phyloP scores from a whole-genome alignment of 495 filamentous ascomycete genomes.

The Evernia prunastri region DNA sequence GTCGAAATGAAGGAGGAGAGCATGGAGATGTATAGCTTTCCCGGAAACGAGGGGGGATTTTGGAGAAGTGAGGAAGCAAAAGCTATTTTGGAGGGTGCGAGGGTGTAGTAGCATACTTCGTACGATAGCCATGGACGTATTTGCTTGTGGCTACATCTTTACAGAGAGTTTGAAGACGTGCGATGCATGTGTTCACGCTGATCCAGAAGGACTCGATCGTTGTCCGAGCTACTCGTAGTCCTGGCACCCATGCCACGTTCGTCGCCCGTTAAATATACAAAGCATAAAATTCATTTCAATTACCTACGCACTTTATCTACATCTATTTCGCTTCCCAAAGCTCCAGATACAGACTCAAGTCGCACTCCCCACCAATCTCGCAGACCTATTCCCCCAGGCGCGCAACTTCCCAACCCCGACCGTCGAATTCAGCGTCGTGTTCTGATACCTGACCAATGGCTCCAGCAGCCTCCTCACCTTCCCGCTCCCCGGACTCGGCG shows the following conservation, averaged over 20 bases:
- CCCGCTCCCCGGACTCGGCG: constrained; percentile 15
- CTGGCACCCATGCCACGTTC: background rate
- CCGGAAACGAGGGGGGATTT: background rate
- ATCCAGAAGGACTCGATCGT: too few species aligned
- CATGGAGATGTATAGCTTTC: background rate
- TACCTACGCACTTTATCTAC: background rate
- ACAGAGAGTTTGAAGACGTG: background rate
- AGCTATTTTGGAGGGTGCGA: background rate
- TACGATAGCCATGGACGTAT: background rate
- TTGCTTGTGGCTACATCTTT: background rate
- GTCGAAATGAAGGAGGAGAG: too few species aligned
- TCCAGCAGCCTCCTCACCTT: constrained; percentile 3
- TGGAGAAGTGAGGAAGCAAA: background rate
- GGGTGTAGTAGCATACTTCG: background rate
- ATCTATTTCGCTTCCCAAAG: background rate
- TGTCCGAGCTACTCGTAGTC: background rate
- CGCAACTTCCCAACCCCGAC: background rate
- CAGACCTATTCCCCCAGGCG: background rate
- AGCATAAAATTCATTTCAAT: background rate
- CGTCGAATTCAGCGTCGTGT: background rate
- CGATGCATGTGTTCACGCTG: too few species aligned
- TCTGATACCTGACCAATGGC: constrained; percentile 11
- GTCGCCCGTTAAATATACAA: background rate
- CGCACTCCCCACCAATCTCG: background rate
- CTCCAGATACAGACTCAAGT: background rate